Evolutionary conservation across 371 early-diverging fungal genomes (phyloP).

Genomic region (Haplosporangium sp.): DNA sequence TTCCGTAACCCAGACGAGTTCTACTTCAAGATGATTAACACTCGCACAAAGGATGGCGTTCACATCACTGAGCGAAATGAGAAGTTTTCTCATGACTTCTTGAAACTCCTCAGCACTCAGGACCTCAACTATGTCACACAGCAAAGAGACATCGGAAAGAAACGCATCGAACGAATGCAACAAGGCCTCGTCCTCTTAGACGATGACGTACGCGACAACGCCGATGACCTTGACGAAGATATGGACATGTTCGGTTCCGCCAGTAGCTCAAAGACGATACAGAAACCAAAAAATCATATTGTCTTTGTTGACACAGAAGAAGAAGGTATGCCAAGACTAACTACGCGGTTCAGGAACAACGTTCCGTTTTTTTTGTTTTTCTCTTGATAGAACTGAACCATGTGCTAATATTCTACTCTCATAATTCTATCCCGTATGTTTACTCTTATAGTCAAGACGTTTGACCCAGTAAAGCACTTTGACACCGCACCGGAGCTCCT

Average conservation of each 20-base stretch:
- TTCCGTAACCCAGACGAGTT: constrained; percentile 97
- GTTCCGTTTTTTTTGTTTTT: background rate
- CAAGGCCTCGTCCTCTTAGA: constrained; percentile 50
- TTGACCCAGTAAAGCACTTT: constrained; percentile 81
- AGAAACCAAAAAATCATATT: constrained; percentile 75
- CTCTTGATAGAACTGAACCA: background rate
- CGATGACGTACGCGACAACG: constrained; percentile 60
- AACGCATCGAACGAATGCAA: constrained; percentile 50
- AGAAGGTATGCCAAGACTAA: constrained; percentile 73
- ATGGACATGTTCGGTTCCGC: constrained; percentile 25
- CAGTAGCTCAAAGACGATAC: constrained; percentile 23
- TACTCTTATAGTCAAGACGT: constrained; percentile 60
- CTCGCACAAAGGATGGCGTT: constrained; percentile 84
- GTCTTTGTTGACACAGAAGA: constrained; percentile 90
- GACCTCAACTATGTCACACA: constrained; percentile 87
- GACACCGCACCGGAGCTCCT: constrained; percentile 88
- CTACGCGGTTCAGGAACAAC: background rate
- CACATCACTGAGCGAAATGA: constrained; percentile 82
- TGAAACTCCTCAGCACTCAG: constrained; percentile 91
- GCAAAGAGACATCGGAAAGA: constrained; percentile 83
- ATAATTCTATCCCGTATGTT: background rate
- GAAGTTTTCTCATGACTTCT: constrained; percentile 78
- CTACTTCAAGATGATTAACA: constrained; percentile 95
- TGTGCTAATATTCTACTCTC: constrained; percentile 7
- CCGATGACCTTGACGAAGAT: constrained; percentile 59